Conservation (phyloP, 495 filamentous ascomycete genomes). For the Penicillium canariense region DNA sequence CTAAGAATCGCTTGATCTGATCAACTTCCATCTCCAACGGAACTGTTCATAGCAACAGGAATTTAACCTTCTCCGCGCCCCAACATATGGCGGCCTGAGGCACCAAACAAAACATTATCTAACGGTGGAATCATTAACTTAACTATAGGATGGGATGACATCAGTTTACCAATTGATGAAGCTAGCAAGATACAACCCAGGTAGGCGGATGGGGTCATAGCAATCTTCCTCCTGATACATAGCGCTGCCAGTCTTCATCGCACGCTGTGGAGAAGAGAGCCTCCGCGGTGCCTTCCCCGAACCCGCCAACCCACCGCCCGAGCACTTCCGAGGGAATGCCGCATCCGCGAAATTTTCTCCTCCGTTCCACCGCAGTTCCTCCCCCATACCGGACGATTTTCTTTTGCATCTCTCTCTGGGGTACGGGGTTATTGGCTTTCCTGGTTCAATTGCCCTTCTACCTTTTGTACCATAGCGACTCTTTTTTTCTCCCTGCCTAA, state of each 20-base stretch:
- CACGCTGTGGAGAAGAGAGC: constrained; percentile 18
- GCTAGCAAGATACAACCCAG: neutral
- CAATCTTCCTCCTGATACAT: no score
- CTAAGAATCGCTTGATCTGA: no score
- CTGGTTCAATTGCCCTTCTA: constrained; percentile 42
- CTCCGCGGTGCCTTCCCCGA: constrained; percentile 30
- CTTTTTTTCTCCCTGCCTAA: constrained; percentile 20
- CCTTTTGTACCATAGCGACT: constrained; percentile 38
- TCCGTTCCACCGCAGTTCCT: constrained; percentile 28
- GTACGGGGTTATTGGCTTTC: constrained; percentile 39
- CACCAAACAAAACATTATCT: neutral
- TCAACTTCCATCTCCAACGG: no score
- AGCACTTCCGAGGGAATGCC: constrained; percentile 47
- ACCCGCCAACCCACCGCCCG: constrained; percentile 34
- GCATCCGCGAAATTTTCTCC: constrained; percentile 48
- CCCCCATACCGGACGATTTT: constrained; percentile 23
- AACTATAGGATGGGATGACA: neutral
- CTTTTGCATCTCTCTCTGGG: constrained; percentile 30
- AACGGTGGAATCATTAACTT: no score
- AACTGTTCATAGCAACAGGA: neutral
- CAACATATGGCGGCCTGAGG: constrained; percentile 14
- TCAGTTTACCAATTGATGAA: neutral
- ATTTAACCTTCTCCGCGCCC: neutral
- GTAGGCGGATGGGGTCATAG: no score
- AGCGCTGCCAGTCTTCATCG: neutral